Percentiles rank a stretch among this genome's conserved stretches.
Conservation (phyloP, 73 alveolate genomes). For the Paramecium octaurelia region DNA sequence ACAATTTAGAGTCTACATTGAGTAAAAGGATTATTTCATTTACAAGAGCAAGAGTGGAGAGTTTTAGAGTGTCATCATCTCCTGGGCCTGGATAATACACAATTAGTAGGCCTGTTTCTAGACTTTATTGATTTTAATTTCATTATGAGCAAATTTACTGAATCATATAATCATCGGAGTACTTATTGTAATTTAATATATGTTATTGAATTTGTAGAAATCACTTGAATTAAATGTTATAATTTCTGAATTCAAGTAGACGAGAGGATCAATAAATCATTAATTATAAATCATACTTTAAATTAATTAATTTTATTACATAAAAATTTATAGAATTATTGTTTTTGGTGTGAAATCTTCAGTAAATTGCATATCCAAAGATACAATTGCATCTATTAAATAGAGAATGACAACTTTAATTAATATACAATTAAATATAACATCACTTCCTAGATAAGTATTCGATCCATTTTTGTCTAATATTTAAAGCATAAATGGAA, state of each 20-base stretch:
- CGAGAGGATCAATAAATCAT: no score
- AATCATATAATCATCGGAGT: not conserved
- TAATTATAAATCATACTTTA: not conserved
- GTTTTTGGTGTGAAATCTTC: no score
- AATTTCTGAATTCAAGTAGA: no score
- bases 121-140: not conserved
- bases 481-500: not conserved
- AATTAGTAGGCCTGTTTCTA: not conserved
- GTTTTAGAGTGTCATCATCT: not conserved
- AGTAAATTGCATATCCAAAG: no score
- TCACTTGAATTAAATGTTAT: not conserved
- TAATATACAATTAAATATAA: not conserved
- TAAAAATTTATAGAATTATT: no score
- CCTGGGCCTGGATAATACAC: slow-evolving; percentile 14
- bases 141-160: not conserved
- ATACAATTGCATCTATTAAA: no score
- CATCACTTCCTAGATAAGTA: not conserved
- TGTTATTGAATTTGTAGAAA: not conserved
- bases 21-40: not conserved
- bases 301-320: no score
- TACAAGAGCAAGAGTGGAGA: not conserved
- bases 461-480: not conserved
- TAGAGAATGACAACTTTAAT: not conserved
- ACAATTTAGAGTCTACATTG: not conserved
- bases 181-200: not conserved